Conservation (phyloP, 441 rosid genomes). For the Adansonia gregorii region DNA sequence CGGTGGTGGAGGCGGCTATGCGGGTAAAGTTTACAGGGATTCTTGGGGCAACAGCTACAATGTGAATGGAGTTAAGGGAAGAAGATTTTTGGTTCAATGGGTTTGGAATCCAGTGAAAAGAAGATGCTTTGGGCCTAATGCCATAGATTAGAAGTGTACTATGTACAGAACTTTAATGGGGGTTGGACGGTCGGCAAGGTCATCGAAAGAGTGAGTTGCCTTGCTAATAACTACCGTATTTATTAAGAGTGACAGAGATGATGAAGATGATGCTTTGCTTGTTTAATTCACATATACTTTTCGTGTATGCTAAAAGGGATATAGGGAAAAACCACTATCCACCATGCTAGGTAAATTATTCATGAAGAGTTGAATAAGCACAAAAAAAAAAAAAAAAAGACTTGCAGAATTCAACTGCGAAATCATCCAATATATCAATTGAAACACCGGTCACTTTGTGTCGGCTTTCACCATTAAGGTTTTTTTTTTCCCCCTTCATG, state of each 20-base stretch:
- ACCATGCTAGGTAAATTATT: neutral
- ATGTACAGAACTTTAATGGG: neutral
- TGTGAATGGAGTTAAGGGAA: conserved; percentile 58
- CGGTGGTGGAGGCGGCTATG: conserved; percentile 66
- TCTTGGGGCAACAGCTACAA: conserved; percentile 56
- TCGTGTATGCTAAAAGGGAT: neutral
- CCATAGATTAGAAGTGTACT: conserved; percentile 34
- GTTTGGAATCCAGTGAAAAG: conserved; percentile 54
- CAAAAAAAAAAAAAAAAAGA: neutral
- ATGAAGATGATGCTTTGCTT: conserved; percentile 8
- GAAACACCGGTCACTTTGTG: neutral
- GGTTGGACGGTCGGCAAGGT: neutral
- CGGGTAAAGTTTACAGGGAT: conserved; percentile 52
- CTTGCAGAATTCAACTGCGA: neutral
- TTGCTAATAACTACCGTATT: neutral
- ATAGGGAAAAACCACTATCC: neutral
- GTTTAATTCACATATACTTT: neutral
- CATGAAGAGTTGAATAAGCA: neutral
- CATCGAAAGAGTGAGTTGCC: neutral
- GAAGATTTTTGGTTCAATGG: conserved; percentile 67
- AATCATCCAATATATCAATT: neutral
- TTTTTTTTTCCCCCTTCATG: too few relatives aligned
- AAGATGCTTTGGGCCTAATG: conserved; percentile 68
- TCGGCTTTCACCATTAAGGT: neutral
- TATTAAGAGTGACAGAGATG: neutral